phyloP scores from a whole-genome alignment of 2,329 filamentous ascomycete species.

The Corynespora cassiicola region DNA sequence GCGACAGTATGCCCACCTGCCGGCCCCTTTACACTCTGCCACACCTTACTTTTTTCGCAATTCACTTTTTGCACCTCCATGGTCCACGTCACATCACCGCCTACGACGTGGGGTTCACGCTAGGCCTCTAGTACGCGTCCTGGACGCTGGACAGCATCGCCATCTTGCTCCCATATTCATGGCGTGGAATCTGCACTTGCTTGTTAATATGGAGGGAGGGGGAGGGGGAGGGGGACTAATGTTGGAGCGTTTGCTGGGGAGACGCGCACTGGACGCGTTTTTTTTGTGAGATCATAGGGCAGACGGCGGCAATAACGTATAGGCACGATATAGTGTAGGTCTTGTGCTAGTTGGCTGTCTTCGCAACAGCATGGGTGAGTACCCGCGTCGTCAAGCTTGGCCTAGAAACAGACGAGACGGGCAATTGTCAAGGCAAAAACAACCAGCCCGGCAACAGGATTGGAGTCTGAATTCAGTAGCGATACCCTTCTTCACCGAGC shows the following conservation, averaged over 20 bases:
- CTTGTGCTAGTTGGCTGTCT: constrained; percentile 8
- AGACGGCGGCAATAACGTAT: not conserved
- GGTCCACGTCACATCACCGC: constrained; percentile 5
- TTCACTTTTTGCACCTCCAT: constrained; percentile 11
- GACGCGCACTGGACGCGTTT: constrained; percentile 14
- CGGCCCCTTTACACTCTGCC: constrained; percentile 14
- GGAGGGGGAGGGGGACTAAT: constrained; percentile 9
- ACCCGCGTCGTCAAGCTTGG: no score
- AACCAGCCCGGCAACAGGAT: no score
- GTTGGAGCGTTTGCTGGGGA: constrained; percentile 7
- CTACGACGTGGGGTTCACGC: no score
- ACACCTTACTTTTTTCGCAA: constrained; percentile 15
- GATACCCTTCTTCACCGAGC: no score
- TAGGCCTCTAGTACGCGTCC: not conserved
- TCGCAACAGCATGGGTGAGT: constrained; percentile 16
- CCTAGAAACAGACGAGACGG: no score
- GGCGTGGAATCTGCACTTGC: constrained; percentile 22
- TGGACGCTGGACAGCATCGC: constrained; percentile 3
- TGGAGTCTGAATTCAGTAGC: no score
- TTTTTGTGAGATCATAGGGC: constrained; percentile 7
- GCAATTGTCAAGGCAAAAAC: no score
- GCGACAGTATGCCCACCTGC: constrained; percentile 16
- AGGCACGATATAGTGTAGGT: constrained; percentile 1
- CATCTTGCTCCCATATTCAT: constrained; percentile 15
- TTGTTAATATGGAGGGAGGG: constrained; percentile 15